phyloP scores from a whole-genome alignment of 169 alveolate species.

The Cryptosporidium viatorum region DNA sequence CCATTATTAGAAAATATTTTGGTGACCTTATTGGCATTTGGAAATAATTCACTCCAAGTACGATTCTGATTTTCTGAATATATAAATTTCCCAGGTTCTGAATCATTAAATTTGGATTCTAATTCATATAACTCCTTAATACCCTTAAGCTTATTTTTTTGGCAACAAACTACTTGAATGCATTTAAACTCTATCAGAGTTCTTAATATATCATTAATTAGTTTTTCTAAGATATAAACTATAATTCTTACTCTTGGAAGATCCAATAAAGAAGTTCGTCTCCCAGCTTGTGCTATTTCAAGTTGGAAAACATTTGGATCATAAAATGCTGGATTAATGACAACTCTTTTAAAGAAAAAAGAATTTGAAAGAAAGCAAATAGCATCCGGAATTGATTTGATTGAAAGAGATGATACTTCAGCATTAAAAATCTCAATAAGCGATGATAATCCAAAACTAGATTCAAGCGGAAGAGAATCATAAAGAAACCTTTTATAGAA shows the following conservation, averaged over 20 bases:
- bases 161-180: constrained; percentile 55
- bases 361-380: constrained; percentile 87
- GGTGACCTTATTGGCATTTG: not conserved
- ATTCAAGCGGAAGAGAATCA: constrained; percentile 99
- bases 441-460: constrained; percentile 88
- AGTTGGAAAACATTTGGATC: constrained; percentile 76
- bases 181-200: constrained; percentile 70
- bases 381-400: constrained; percentile 84
- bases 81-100: constrained; percentile 23
- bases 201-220: constrained; percentile 46
- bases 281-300: constrained; percentile 39
- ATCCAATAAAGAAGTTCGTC: constrained; percentile 34
- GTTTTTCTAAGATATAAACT: constrained; percentile 74
- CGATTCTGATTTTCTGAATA: not conserved
- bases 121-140: constrained; percentile 51
- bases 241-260: constrained; percentile 55
- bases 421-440: constrained; percentile 97
- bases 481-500: constrained; percentile 96
- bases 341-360: constrained; percentile 85
- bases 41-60: constrained; percentile 18
- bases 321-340: constrained; percentile 83
- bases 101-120: constrained; percentile 49
- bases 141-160: constrained; percentile 39
- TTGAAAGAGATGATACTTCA: constrained; percentile 96
- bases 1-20: not conserved